A percentile compares a stretch with the other conserved stretches of the same genome.
Evolutionary conservation across 2,329 filamentous ascomycete species (phyloP).

Genomic region (Byssochlamys sp.): DNA sequence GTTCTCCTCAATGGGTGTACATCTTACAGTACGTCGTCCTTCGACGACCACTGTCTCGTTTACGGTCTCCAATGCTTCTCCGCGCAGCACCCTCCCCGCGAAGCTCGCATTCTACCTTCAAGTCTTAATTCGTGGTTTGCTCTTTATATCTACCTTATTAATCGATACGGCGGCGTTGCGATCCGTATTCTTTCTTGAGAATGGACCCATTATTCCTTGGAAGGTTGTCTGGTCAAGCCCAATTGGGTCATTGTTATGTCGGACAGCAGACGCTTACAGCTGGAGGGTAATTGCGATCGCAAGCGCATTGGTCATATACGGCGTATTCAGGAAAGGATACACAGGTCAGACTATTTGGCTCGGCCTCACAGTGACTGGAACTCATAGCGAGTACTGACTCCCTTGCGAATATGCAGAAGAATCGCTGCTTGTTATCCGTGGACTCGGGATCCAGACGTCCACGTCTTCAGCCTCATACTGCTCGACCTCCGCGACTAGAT

Average conservation of each 20-base stretch:
- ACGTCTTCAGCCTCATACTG: slow-evolving; percentile 62
- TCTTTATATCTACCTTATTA: slow-evolving; percentile 34
- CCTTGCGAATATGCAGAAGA: slow-evolving; percentile 51
- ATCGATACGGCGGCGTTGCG: slow-evolving; percentile 27
- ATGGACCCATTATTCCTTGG: slow-evolving; percentile 20
- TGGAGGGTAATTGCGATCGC: slow-evolving; percentile 35
- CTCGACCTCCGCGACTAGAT: slow-evolving; percentile 52
- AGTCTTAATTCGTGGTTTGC: slow-evolving; percentile 35
- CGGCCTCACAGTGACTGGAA: neutral
- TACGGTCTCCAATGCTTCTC: slow-evolving; percentile 72
- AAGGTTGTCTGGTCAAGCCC: slow-evolving; percentile 24
- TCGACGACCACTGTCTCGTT: slow-evolving; percentile 87
- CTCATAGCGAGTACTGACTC: slow-evolving; percentile 5
- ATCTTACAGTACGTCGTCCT: slow-evolving; percentile 39
- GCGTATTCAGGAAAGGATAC: slow-evolving; percentile 41
- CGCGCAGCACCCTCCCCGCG: slow-evolving; percentile 37
- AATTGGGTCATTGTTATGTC: slow-evolving; percentile 23
- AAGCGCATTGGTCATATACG: slow-evolving; percentile 33
- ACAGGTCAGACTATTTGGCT: slow-evolving; percentile 33
- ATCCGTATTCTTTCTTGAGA: slow-evolving; percentile 15
- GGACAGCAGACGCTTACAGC: slow-evolving; percentile 28
- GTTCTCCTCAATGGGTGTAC: slow-evolving; percentile 49
- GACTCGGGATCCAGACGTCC: slow-evolving; percentile 81
- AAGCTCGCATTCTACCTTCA: slow-evolving; percentile 35
- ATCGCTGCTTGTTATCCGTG: slow-evolving; percentile 76